A percentile compares a stretch with the other conserved stretches of the same genome.
These are phyloP conservation scores for Cyberlindnera maritima DNA, from an alignment of 805 yeast species.

Conservation along the genomic window DNA sequence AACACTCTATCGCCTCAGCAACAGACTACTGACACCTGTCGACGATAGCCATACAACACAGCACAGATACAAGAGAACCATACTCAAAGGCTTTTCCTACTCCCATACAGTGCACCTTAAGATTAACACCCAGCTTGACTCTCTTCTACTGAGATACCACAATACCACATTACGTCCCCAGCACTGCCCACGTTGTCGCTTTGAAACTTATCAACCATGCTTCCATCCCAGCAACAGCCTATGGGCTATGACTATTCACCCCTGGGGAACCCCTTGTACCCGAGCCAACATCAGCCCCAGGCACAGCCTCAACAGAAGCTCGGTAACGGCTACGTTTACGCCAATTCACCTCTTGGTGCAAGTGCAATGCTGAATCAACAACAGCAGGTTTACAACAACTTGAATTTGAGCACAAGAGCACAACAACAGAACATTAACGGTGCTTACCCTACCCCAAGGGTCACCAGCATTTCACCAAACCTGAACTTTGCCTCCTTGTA, in stretches of 20 bases:
- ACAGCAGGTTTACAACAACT: conserved; percentile 21
- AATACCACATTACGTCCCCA: too few species aligned
- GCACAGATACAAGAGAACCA: not conserved
- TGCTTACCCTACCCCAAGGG: conserved; percentile 23
- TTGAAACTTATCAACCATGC: conserved; percentile 2
- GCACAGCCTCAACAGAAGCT: conserved; percentile 14
- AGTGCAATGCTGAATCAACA: conserved; percentile 17
- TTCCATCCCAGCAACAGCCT: conserved; percentile 12
- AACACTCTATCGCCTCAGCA: not conserved
- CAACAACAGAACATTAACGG: conserved; percentile 7
- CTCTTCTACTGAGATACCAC: too few species aligned
- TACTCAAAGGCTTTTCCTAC: too few species aligned
- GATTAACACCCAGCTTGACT: too few species aligned
- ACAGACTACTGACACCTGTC: too few species aligned
- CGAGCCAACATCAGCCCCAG: conserved; percentile 4
- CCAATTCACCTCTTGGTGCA: conserved; percentile 16
- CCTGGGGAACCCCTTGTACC: conserved; percentile 11
- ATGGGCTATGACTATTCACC: conserved; percentile 17
- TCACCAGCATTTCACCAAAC: conserved; percentile 19
- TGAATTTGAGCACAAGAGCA: conserved; percentile 22
- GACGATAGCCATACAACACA: not conserved
- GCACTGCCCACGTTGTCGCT: not conserved
- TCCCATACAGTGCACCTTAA: too few species aligned
- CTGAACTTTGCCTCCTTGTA: conserved; percentile 35
- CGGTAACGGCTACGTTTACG: conserved; percentile 15